Evolutionary conservation across 108 stramenopile species (phyloP), one percentile per base, ranked within the genome.

Genomic region (Asterionellopsis glacialis): DNA sequence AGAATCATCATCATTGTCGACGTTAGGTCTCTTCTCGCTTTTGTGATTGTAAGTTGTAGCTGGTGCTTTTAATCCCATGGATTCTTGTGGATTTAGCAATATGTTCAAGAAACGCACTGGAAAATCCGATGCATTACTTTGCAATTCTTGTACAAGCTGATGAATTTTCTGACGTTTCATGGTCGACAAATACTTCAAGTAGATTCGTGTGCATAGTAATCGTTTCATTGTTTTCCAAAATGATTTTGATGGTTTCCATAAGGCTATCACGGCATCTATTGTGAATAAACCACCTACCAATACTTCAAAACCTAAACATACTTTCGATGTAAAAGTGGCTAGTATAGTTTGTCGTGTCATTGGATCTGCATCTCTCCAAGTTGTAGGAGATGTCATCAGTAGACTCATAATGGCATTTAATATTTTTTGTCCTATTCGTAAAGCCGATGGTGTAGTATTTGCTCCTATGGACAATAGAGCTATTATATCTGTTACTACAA

Each of bases 381-480:
- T 59, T 13, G 60, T 57, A 0, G 82, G 66, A 33, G 33, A 33
- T 2, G 84, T 70, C 6, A 84, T 61, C 9, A 93, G 33, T 2
- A 88, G 18, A 61, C 82, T 84, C 83, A 93, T 80, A n/a, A 72
- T 41, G 0, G 80, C 82, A 78, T 93, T 84, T 25, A 86, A 26
- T 12, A 75, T 25, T 0, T 81, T 57, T 13, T 72, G 61, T 38
- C 45, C 47, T 7, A 57, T 42, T 25, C 55, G 51, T 21, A 75
- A 56, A 11, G 79, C 42, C 12, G 63, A 47, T 18, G 79, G 82
- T 72, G 41, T 13, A 74, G 49, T 21, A 51, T 44, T 13, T 39
- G 7, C 7, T 24, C 42, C 15, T 24, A 22, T 11, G 55, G 21
- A 22, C 67, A 64, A 73, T 45, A 84, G 45, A 0, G 82, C 78